These are phyloP conservation scores for Bidens hawaiensis DNA, from an alignment of 140 eudicot species.

Conservation along the genomic window DNA sequence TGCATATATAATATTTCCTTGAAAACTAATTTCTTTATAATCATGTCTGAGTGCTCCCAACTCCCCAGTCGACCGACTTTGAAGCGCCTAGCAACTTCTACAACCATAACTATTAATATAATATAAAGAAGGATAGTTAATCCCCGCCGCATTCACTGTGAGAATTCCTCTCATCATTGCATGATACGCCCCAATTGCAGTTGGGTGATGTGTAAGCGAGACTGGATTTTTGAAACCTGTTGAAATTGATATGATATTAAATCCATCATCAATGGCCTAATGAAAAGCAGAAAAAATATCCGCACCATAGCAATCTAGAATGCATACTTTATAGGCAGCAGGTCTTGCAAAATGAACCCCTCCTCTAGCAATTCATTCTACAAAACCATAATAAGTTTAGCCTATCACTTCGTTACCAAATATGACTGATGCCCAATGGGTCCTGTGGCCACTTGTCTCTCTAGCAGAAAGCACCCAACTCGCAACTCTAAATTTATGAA, in stretches of 20 bases:
- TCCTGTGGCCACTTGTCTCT: conserved; percentile 31
- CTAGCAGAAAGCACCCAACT: conserved; percentile 10
- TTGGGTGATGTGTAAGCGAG: no score
- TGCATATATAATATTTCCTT: no score
- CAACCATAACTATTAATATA: no score
- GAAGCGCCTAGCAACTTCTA: no score
- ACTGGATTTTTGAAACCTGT: no score
- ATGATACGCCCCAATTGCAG: no score
- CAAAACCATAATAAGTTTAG: conserved; percentile 29
- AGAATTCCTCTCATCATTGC: no score
- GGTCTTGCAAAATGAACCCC: conserved; percentile 29
- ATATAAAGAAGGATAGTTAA: no score
- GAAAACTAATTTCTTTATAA: no score
- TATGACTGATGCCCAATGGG: conserved; percentile 33
- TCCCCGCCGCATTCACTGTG: no score
- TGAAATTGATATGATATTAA: conserved; percentile 35
- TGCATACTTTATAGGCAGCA: conserved; percentile 33
- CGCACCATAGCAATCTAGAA: not conserved
- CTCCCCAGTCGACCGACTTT: no score
- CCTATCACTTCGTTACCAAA: conserved; percentile 15
- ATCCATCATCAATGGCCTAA: conserved; percentile 50
- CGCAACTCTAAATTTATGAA: not conserved
- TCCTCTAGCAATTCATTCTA: conserved; percentile 38
- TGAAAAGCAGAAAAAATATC: conserved; percentile 40
- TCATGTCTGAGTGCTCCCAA: no score